Evolutionary conservation across 2,329 filamentous ascomycete genomes (phyloP).

Genomic region (Ascochyta viciae-villosae): DNA sequence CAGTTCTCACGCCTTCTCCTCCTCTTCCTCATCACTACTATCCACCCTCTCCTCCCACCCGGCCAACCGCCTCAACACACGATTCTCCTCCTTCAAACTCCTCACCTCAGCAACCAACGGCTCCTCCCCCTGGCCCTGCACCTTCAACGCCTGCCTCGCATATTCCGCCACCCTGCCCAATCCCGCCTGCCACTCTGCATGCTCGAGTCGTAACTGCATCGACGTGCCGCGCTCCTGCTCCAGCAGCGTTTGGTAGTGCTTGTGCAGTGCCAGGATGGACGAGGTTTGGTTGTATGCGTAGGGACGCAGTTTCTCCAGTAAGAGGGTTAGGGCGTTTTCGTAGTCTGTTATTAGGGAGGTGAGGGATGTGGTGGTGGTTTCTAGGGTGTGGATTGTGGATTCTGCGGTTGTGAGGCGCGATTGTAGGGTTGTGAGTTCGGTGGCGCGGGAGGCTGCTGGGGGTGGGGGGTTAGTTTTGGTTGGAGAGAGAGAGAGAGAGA

Average conservation of each 20-base stretch:
- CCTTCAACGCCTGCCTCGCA: constrained; percentile 50
- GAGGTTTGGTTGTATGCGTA: constrained; percentile 28
- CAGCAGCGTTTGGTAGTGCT: constrained; percentile 56
- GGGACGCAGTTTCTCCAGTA: constrained; percentile 48
- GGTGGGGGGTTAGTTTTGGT: constrained; percentile 7
- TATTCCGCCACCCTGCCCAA: constrained; percentile 53
- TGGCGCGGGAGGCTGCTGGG: constrained; percentile 38
- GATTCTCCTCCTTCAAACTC: constrained; percentile 57
- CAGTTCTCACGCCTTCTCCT: constrained; percentile 7
- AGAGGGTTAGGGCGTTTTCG: constrained; percentile 50
- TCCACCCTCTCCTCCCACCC: constrained; percentile 54
- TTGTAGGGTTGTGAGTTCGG: constrained; percentile 43
- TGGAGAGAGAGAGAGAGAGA: too few relatives aligned
- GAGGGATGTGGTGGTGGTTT: constrained; percentile 35
- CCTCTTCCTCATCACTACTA: constrained; percentile 52
- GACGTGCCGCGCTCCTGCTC: constrained; percentile 53
- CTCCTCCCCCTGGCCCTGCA: constrained; percentile 47
- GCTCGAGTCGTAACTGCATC: constrained; percentile 55
- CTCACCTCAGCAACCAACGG: constrained; percentile 49
- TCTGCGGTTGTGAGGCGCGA: constrained; percentile 41
- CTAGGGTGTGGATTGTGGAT: constrained; percentile 35
- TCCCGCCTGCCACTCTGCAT: constrained; percentile 58
- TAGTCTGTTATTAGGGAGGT: constrained; percentile 49
- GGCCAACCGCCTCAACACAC: constrained; percentile 52
- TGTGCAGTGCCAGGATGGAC: constrained; percentile 54